phyloP scores from a whole-genome alignment of 2,329 filamentous ascomycete genomes.

The Canariomyces notabilis region DNA sequence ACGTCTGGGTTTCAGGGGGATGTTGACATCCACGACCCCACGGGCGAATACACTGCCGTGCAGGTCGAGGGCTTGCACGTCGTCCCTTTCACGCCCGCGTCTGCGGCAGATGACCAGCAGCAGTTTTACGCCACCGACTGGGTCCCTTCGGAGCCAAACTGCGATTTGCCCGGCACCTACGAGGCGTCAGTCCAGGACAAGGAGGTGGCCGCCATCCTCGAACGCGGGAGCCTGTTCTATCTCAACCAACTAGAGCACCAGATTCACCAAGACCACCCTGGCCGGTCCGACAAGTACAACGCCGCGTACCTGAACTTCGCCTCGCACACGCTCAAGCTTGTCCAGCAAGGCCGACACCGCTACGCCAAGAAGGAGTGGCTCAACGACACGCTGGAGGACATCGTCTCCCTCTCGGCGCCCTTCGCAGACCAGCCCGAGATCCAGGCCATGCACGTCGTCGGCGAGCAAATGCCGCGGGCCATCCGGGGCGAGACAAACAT shows the following conservation, averaged over 20 bases:
- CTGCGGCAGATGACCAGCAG: conserved; percentile 17
- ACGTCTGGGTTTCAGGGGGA: background rate
- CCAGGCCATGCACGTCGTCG: background rate
- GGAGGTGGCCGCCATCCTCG: background rate
- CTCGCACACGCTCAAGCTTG: too few species aligned
- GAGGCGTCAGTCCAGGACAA: background rate
- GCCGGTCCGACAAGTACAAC: background rate
- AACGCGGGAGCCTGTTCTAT: conserved; percentile 4
- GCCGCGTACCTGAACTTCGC: too few species aligned
- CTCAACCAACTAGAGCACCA: conserved; percentile 2
- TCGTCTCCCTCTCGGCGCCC: too few species aligned
- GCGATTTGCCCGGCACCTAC: background rate
- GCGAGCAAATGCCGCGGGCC: conserved; percentile 1
- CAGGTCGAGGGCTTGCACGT: conserved; percentile 23
- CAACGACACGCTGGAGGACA: too few species aligned
- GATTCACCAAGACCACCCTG: conserved; percentile 1
- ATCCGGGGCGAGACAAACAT: conserved; percentile 3
- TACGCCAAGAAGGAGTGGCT: too few species aligned
- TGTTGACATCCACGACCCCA: background rate
- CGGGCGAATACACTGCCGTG: conserved; percentile 10
- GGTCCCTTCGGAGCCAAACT: background rate
- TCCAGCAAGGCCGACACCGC: too few species aligned
- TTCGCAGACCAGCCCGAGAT: too few species aligned
- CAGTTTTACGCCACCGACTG: conserved; percentile 19
- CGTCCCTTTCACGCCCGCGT: conserved; percentile 17